Conservation (phyloP, 2,329 filamentous ascomycete genomes). For the Fusarium begoniae region DNA sequence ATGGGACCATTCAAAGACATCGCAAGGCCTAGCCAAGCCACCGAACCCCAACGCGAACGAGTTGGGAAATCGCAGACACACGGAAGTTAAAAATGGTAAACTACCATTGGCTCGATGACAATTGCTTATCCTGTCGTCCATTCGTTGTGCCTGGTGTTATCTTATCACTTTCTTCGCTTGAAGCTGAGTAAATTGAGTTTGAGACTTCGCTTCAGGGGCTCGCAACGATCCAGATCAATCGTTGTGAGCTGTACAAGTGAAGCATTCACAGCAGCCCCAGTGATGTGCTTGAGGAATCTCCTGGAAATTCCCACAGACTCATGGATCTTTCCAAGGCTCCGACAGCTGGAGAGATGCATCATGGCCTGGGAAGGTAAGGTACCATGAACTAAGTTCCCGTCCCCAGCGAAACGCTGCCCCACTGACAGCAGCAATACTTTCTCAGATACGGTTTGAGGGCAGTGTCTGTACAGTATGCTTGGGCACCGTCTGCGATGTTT, state of each 20-base stretch:
- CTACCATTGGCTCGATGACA: slow-evolving; percentile 15
- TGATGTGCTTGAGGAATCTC: slow-evolving; percentile 13
- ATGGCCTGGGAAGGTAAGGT: slow-evolving; percentile 27
- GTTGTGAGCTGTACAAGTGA: not conserved
- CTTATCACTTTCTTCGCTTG: slow-evolving; percentile 11
- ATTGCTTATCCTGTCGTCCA: slow-evolving; percentile 19
- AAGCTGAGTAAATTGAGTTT: not conserved
- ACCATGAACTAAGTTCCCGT: slow-evolving; percentile 26
- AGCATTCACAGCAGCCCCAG: not conserved
- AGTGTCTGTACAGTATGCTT: slow-evolving; percentile 11
- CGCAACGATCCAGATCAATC: not conserved
- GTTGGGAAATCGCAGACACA: slow-evolving; percentile 23
- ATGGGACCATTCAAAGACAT: slow-evolving; percentile 16
- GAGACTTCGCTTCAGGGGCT: not conserved
- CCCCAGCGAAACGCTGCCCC: slow-evolving; percentile 28
- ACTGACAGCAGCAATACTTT: slow-evolving; percentile 2
- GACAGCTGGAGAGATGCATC: slow-evolving; percentile 12
- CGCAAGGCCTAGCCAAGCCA: slow-evolving; percentile 36
- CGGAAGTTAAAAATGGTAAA: slow-evolving; percentile 25
- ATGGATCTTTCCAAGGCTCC: slow-evolving; percentile 32
- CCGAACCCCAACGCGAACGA: slow-evolving; percentile 34
- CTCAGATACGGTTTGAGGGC: slow-evolving; percentile 11
- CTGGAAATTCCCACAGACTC: slow-evolving; percentile 18
- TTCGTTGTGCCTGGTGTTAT: slow-evolving; percentile 19
- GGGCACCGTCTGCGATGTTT: not conserved